These are phyloP conservation scores for Lipomyces yamanashiensis DNA, from an alignment of 805 yeast species.

Conservation along the genomic window DNA sequence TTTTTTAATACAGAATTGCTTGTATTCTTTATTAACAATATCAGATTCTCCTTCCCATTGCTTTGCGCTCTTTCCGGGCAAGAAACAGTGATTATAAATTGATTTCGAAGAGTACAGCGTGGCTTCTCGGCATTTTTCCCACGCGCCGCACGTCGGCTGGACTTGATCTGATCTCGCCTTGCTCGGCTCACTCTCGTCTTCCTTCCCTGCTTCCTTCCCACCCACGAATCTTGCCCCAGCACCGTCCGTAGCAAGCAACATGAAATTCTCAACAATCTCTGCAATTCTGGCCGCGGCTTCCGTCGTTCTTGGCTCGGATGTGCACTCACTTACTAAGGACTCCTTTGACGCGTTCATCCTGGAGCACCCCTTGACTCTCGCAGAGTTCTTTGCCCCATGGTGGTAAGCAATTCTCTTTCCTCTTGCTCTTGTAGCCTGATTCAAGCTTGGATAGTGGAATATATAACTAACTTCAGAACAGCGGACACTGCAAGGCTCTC, in stretches of 20 bases:
- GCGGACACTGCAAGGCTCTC: conserved; percentile 87
- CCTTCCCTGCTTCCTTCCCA: not conserved
- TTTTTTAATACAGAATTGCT: too few relatives aligned
- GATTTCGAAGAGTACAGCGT: conserved; percentile 10
- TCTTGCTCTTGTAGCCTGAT: not conserved
- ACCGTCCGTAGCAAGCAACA: not conserved
- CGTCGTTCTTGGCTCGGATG: conserved; percentile 71
- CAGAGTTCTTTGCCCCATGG: conserved; percentile 94
- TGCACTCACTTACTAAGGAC: conserved; percentile 72
- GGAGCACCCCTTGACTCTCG: conserved; percentile 76
- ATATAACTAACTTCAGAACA: conserved; percentile 1
- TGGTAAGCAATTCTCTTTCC: conserved; percentile 42
- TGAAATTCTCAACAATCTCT: conserved; percentile 28
- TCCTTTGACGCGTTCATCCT: conserved; percentile 68
- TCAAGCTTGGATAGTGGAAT: not conserved
- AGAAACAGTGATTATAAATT: too few relatives aligned
- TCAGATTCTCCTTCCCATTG: too few relatives aligned
- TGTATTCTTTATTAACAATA: too few relatives aligned
- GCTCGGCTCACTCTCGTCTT: not conserved
- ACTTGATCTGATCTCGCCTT: not conserved
- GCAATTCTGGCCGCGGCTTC: conserved; percentile 23
- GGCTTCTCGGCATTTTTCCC: conserved; percentile 4
- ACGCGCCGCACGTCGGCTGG: not conserved
- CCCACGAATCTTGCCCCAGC: not conserved
- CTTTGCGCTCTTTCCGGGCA: too few relatives aligned